Evolutionary conservation across 116 monocot genomes (phyloP), one percentile per base, ranked within the genome.

Genomic region (Iris pallida): DNA sequence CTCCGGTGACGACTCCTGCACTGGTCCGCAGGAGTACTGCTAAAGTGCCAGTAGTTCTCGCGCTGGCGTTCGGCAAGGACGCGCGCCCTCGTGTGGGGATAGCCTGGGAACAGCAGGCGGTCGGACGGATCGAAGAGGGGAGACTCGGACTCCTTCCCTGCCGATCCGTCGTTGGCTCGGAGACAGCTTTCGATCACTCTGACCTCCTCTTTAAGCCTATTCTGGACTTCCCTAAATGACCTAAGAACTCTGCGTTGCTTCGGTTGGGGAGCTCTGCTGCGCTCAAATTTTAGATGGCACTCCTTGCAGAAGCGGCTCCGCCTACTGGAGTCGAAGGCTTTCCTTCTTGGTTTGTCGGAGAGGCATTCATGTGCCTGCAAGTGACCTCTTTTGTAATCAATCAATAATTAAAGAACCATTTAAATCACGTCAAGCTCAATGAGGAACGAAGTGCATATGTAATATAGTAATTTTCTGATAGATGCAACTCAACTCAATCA

Each of bases 331-430:
- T 62, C 44, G 72, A 72, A 72, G 20, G 41, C 18, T 53, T 86
- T 78, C 76, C 95, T 85, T 49, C 69, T 72, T 3, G 71, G 42
- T 74, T 80, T 74, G 64, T 95, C 91, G 3, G 88, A 81, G 20
- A 95, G 88, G 66, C 95, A 95, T 16, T 62, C 74, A 47, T 90
- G 86, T 40, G 91, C 95, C 91, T 95, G 80, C 60, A 73, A 15
- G 0, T 18, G 47, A 46, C 60, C 7, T 15, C 41, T 42, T 42
- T 42, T 53, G 30, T 30, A 3, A 30, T 30, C 30, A 30, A 30
- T 30, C 0, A 30, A 3, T n/a, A n/a, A n/a, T n/a, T n/a, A n/a
- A 42, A 16, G 47, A 45, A 9, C 45, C 17, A 10, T 12, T 12
- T 15, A 0, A 16, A 11, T 2, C 15, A 17, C n/a, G 30, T 30